Base-by-base conservation (phyloP, 129 eudicot genomes). In the Artemisia tridentata region DNA sequence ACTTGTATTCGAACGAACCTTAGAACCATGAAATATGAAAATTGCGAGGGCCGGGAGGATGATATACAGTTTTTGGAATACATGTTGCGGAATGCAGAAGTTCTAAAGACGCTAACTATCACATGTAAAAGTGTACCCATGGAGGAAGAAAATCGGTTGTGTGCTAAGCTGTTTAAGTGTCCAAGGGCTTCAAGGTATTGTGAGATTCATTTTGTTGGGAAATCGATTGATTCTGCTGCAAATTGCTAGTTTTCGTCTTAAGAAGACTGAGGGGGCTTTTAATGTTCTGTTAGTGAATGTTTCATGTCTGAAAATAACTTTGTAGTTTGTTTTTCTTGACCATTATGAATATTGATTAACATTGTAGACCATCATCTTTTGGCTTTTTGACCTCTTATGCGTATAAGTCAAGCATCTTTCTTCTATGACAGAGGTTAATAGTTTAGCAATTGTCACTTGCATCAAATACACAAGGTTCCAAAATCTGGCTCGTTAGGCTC, bases 1-100 rank as follows among this genome's bases (percentile, higher is more conserved):
- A 23, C 57, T 13, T 71, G 75, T 45, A 71, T 71, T 56, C 29
- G 58, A 21, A 15, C 5, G 2, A 71, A 58, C 16, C 75, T 71
- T 56, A 71, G 2, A 58, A 57, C 57, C 20, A 12, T 71, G 0
- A 47, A 58, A 17, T 19, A 43, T 56, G 5, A 15, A 71, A 45
- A 27, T 6, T 58, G 15, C 52, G 14, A 21, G 46, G 67, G 67
- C 25, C 3, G 11, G 12, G 13, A 45, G 3, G 46, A 25, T 0
- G 67, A 59, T 15, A 7, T 71, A 46, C 2, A 13, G 58, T 71
- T 71, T 48, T 4, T 71, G 9, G 47, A 57, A 8, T 57, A 13
- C 67, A 23, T 71, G 75, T 45, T 71, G 66, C 25, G 27, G 15
- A 71, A 71, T 45, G 46, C 47, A 1, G 16, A 57, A 49, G 67